Evolutionary conservation across 140 eudicot genomes (phyloP), one percentile per base, ranked within the genome.

Genomic region (Anethum foeniculum): DNA sequence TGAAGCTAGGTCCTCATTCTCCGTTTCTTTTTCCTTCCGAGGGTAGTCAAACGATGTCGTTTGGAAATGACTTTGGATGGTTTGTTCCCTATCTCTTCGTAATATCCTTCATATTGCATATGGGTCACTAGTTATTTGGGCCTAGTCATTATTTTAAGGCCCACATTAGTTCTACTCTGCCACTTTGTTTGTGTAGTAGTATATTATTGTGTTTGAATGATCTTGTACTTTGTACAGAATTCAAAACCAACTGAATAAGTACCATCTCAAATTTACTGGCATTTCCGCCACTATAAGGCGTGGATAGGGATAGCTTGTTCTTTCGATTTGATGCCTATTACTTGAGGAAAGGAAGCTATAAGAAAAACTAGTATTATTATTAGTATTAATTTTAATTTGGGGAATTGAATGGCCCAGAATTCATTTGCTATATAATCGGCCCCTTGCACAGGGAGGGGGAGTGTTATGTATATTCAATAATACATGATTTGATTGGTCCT

Each of bases 21-120:
- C 93, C 90, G 58, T 80, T 84, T 43, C 83, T 94, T 38, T 92
- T 89, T 78, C 97, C 96, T 18, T 88, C 97, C 41, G 87, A 79
- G 47, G 97, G 97, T 43, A 86, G 97, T 83, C 81, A 81, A 75
- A 82, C 93, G 18, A 80, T 86, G 74, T 83, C 93, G 11, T 90
- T 90, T 47, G 98, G 98, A 62, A 94, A 94, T 77, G 97, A 94
- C 51, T 90, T 92, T 48, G 98, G 96, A 84, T 94, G 98, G 98
- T 94, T 34, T 69, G 84, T 19, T 47, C 52, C 52, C 52, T 47
- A 1, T 11, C 15, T 3, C 18, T 47, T 47, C 18, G 4, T 47
- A 3, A 12, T 47, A 47, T 47, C 52, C 4, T 47, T 12, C 16
- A 47, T 47, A 12, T 47, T 47, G 51, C 52, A 47, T 13, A 41